Evolutionary conservation across 2,329 filamentous ascomycete species (phyloP).

Genomic region (Xylariaceae sp.): DNA sequence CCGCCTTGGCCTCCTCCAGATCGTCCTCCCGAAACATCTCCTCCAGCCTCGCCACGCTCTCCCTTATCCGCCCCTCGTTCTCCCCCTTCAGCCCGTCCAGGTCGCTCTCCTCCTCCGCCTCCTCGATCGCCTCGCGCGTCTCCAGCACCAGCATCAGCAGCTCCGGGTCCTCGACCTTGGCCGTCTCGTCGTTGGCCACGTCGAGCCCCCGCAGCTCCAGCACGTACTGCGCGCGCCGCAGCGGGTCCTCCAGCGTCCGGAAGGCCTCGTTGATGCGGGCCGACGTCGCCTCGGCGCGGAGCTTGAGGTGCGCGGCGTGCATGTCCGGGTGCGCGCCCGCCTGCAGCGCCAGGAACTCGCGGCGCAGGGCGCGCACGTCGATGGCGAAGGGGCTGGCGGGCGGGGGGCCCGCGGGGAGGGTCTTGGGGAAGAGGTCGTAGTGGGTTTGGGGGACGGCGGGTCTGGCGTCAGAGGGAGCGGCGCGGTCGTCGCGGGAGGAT

Average conservation of each 20-base stretch:
- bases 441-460: conserved; percentile 46
- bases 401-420: conserved; percentile 73
- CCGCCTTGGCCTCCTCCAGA: conserved; percentile 59
- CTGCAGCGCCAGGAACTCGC: conserved; percentile 85
- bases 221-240: conserved; percentile 84
- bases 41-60: conserved; percentile 60
- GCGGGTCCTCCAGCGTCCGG: conserved; percentile 72
- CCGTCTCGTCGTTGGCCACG: conserved; percentile 72
- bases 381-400: conserved; percentile 73
- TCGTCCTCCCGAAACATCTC: conserved; percentile 63
- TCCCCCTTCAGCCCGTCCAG: conserved; percentile 53
- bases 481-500: neutral
- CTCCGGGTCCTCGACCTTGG: conserved; percentile 61
- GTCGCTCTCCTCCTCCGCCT: conserved; percentile 62
- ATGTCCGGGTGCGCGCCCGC: conserved; percentile 71
- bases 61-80: conserved; percentile 65
- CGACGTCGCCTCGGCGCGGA: conserved; percentile 70
- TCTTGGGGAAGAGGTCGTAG: conserved; percentile 84
- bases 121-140: conserved; percentile 70
- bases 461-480: neutral
- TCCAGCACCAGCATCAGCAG: conserved; percentile 79
- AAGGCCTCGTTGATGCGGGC: conserved; percentile 89
- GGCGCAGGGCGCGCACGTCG: conserved; percentile 64
- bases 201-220: conserved; percentile 57
- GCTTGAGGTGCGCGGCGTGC: conserved; percentile 48